phyloP scores from a whole-genome alignment of 352 stramenopile species.

The Salisapilia sapeloensis region DNA sequence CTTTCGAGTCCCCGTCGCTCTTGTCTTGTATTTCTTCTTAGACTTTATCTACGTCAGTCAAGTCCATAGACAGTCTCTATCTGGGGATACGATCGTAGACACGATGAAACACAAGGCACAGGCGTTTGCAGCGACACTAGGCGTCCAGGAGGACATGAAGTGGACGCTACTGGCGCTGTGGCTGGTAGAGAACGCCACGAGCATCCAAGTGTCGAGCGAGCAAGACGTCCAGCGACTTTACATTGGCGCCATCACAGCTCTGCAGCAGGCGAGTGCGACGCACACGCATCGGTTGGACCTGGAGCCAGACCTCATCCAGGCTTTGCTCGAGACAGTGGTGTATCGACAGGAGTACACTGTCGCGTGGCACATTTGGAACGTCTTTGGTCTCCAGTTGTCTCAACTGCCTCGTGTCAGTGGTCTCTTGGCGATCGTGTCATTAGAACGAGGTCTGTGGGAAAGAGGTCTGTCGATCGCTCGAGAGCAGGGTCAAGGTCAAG shows the following conservation, averaged over 20 bases:
- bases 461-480: conserved; percentile 43
- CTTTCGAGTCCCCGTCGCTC: conserved; percentile 50
- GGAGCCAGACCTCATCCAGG: conserved; percentile 47
- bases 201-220: conserved; percentile 40
- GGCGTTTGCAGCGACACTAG: conserved; percentile 51
- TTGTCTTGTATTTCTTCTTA: conserved; percentile 69
- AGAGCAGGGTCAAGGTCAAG: conserved; percentile 26
- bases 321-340: conserved; percentile 62
- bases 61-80: conserved; percentile 4
- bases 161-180: conserved; percentile 58
- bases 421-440: conserved; percentile 54
- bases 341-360: conserved; percentile 54
- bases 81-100: conserved; percentile 28
- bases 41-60: conserved; percentile 49
- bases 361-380: conserved; percentile 77
- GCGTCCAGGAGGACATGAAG: conserved; percentile 70
- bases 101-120: conserved; percentile 47
- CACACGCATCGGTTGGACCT: conserved; percentile 64
- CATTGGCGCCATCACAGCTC: conserved; percentile 26
- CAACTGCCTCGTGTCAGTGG: conserved; percentile 31
- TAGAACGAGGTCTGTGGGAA: conserved; percentile 65
- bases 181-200: conserved; percentile 62
- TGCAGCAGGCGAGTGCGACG: conserved; percentile 60
- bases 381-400: conserved; percentile 42
- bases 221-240: conserved; percentile 50